Conservation (phyloP, 768 basidiomycete species). For the Ephemerocybe angulata region DNA sequence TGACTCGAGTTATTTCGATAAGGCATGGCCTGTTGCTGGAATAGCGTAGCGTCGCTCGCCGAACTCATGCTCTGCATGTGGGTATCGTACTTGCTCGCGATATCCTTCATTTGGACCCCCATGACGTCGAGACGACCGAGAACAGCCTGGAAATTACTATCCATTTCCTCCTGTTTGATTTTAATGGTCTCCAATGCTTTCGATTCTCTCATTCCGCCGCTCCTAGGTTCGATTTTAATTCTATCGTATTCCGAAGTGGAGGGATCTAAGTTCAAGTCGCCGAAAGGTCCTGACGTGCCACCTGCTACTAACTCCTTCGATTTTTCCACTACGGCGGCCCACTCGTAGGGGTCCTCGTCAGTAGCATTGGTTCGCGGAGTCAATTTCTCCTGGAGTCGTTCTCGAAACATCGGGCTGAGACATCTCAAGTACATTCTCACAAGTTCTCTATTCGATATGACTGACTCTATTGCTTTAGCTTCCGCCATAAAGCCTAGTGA, state of each 20-base stretch:
- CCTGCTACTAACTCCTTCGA: background rate
- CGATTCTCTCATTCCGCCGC: too few relatives aligned
- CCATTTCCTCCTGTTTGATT: background rate
- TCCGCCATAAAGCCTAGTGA: background rate
- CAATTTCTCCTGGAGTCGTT: background rate
- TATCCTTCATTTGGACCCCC: too few relatives aligned
- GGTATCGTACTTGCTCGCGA: too few relatives aligned
- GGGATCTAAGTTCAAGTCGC: too few relatives aligned
- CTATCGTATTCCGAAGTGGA: too few relatives aligned
- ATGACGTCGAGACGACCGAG: too few relatives aligned
- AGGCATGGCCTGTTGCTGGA: background rate
- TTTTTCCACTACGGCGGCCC: background rate
- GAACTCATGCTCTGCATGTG: too few relatives aligned
- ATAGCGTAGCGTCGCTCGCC: background rate
- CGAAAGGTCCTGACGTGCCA: too few relatives aligned
- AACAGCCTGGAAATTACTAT: too few relatives aligned
- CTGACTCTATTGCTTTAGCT: background rate
- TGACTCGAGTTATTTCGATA: too few relatives aligned
- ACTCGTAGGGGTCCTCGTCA: background rate
- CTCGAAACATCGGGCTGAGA: background rate
- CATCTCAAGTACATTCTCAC: background rate
- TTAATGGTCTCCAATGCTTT: background rate
- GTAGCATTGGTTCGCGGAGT: background rate
- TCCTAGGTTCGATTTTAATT: background rate
- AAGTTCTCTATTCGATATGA: background rate